Evolutionary conservation across 371 early-diverging fungal genomes (phyloP).

Genomic region (Mucor lusitanicus): DNA sequence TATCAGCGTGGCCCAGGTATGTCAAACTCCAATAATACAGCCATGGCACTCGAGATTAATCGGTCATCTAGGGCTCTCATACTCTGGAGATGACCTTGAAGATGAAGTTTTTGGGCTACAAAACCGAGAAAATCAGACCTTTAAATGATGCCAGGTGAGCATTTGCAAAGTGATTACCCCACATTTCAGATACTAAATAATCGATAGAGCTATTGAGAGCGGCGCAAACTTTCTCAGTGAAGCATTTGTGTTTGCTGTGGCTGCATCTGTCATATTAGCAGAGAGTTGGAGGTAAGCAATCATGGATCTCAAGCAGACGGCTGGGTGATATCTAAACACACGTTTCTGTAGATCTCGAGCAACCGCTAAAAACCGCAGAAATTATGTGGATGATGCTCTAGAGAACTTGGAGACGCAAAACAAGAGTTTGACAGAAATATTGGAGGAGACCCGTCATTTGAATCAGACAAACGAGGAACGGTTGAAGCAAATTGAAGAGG

Average conservation of each 20-base stretch:
- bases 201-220: conserved; percentile 76
- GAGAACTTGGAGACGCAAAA: conserved; percentile 61
- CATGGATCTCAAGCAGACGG: not conserved
- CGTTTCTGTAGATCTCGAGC: conserved; percentile 57
- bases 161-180: not conserved
- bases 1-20: conserved; percentile 81
- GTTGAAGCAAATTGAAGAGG: conserved; percentile 48
- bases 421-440: conserved; percentile 35
- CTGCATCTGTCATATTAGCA: conserved; percentile 73
- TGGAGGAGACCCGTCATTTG: conserved; percentile 38
- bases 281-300: conserved; percentile 61
- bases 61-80: conserved; percentile 50
- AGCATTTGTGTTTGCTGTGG: conserved; percentile 83
- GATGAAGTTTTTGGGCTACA: conserved; percentile 83
- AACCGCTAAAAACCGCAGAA: conserved; percentile 64
- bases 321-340: not conserved
- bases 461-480: conserved; percentile 36
- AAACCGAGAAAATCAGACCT: conserved; percentile 77
- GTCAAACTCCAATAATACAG: not conserved
- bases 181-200: not conserved
- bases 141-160: conserved; percentile 75
- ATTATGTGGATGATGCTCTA: conserved; percentile 72
- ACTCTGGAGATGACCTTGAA: conserved; percentile 80
- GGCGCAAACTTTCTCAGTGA: conserved; percentile 90
- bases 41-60: not conserved